Evolutionary conservation across 352 stramenopile species (phyloP).

Genomic region (Globisporangium orthogonon): DNA sequence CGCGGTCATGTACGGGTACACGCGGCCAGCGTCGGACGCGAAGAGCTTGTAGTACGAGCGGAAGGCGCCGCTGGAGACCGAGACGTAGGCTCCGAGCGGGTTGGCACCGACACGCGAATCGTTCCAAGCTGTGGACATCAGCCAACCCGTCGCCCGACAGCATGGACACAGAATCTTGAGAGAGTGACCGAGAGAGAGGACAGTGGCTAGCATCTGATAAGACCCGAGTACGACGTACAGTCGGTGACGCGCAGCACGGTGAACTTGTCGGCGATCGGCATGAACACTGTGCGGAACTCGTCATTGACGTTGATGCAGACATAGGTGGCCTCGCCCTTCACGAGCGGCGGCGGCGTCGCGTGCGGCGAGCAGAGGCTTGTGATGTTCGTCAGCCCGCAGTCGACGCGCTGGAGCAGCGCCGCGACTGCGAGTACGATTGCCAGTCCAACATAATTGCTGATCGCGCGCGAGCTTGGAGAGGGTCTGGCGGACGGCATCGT

Average conservation of each 20-base stretch:
- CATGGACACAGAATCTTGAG: neutral
- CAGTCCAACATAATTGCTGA: neutral
- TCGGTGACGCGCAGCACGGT: constrained; percentile 66
- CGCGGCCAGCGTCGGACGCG: constrained; percentile 25
- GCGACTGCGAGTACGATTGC: neutral
- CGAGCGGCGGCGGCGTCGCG: constrained; percentile 33
- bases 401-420: neutral
- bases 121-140: constrained; percentile 43
- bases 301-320: constrained; percentile 80
- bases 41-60: constrained; percentile 76
- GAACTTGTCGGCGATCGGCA: constrained; percentile 66
- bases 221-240: constrained; percentile 29
- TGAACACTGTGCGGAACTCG: constrained; percentile 69
- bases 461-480: too few species aligned
- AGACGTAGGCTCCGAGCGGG: constrained; percentile 42
- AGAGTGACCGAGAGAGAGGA: neutral
- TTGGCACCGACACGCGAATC: constrained; percentile 53
- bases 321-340: constrained; percentile 57
- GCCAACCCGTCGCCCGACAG: too few species aligned
- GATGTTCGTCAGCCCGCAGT: constrained; percentile 41
- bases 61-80: constrained; percentile 58
- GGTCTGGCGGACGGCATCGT: too few species aligned
- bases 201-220: neutral
- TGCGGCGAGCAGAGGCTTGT: constrained; percentile 59
- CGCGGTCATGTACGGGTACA: constrained; percentile 74